Conservation (phyloP, 78 protist genomes). For the Emiliania huxleyi region DNA sequence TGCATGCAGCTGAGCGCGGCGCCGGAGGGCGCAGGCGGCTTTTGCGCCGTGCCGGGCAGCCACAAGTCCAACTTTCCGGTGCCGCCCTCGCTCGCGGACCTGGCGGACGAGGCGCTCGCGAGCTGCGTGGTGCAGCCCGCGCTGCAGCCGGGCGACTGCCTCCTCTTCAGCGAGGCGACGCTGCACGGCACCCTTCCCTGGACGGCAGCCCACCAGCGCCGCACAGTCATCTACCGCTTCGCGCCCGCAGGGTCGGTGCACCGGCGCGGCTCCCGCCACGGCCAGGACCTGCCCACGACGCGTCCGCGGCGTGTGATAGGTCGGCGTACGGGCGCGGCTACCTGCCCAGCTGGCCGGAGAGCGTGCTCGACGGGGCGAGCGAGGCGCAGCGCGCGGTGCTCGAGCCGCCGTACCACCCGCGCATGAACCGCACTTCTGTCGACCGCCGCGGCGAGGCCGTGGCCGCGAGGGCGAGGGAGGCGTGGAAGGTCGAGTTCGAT, state of each 20-base stretch:
- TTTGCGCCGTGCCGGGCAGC: background rate
- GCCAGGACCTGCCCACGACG: too few species aligned
- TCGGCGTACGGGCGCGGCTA: conserved; percentile 21
- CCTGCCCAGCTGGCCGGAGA: background rate
- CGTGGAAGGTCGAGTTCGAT: background rate
- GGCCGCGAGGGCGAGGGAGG: background rate
- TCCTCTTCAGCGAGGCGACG: conserved; percentile 24
- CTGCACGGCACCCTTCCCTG: conserved; percentile 15
- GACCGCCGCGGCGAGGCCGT: background rate
- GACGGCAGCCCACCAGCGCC: background rate
- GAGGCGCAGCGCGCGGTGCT: background rate
- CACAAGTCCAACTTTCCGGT: background rate
- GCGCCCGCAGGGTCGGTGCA: conserved; percentile 14
- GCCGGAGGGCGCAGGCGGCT: background rate
- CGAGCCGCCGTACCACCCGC: background rate
- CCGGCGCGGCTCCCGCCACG: background rate
- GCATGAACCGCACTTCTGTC: background rate
- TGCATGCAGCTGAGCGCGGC: background rate
- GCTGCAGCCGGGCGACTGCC: background rate
- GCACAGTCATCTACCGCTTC: conserved; percentile 31
- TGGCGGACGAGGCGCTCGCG: background rate
- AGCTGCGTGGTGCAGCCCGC: background rate
- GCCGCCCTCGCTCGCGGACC: background rate
- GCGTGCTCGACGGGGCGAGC: background rate
- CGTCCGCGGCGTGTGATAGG: too few species aligned